Evolutionary conservation across 139 green algal genomes (phyloP).

Genomic region (Micractinium conductrix): DNA sequence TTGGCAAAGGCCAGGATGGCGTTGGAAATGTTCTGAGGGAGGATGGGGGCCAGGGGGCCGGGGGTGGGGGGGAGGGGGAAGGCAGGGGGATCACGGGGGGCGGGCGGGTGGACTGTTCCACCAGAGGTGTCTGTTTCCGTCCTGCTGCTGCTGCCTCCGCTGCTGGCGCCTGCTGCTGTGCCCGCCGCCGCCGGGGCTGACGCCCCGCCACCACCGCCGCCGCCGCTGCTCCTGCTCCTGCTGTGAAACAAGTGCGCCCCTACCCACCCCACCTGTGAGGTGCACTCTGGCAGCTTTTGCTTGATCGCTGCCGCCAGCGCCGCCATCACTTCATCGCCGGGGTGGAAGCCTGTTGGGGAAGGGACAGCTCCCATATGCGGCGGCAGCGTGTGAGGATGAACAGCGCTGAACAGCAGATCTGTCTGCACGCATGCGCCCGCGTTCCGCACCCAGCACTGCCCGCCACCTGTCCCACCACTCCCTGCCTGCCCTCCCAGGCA

Average conservation of each 20-base stretch:
- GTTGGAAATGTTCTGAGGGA: conserved; percentile 43
- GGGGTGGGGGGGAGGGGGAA: no score
- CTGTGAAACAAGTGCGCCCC: background rate
- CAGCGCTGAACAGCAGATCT: background rate
- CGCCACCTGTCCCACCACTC: background rate
- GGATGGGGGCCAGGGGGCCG: background rate
- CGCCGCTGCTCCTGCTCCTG: no score
- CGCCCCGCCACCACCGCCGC: no score
- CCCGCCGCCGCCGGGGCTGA: no score
- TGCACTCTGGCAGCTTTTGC: conserved; percentile 35
- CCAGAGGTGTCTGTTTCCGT: no score
- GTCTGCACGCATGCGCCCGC: background rate
- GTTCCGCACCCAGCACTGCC: background rate
- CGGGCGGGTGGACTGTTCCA: no score
- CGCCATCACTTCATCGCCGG: conserved; percentile 17
- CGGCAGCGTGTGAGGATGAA: background rate
- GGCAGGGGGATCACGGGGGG: no score
- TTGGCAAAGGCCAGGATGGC: conserved; percentile 57
- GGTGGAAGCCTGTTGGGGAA: conserved; percentile 17
- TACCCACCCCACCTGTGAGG: background rate
- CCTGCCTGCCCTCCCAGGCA: background rate
- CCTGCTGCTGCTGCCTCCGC: no score
- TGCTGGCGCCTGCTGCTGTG: no score
- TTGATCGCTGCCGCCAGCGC: conserved; percentile 22
- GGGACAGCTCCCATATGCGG: background rate